Evolutionary conservation across 2,329 filamentous ascomycete species (phyloP).

Genomic region (Helminthosporium solani): DNA sequence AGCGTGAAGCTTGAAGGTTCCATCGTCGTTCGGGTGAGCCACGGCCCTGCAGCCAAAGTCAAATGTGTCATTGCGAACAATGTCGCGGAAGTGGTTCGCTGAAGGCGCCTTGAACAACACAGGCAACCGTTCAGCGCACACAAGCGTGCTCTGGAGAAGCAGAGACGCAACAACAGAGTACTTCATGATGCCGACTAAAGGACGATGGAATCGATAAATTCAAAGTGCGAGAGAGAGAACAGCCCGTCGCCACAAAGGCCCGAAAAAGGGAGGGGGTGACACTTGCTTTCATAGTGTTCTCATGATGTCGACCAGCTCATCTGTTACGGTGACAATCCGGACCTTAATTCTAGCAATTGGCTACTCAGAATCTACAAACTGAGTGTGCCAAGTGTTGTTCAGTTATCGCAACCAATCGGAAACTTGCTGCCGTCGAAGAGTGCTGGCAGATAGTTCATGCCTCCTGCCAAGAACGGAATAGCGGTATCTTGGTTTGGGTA

Average conservation of each 20-base stretch:
- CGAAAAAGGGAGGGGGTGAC: not conserved
- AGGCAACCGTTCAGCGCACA: slow-evolving; percentile 31
- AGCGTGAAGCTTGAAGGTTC: slow-evolving; percentile 37
- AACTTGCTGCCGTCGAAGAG: not conserved
- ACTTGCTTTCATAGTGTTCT: slow-evolving; percentile 1
- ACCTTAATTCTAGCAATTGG: not conserved
- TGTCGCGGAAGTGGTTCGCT: slow-evolving; percentile 30
- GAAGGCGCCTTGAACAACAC: slow-evolving; percentile 36
- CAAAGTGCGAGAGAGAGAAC: not conserved
- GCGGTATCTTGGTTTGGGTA: not conserved
- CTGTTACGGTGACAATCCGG: not conserved
- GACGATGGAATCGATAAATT: not conserved
- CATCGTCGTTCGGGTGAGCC: slow-evolving; percentile 25
- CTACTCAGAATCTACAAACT: not conserved
- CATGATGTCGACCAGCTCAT: not conserved
- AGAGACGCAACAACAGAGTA: slow-evolving; percentile 32
- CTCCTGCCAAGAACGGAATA: not conserved
- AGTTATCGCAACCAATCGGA: not conserved
- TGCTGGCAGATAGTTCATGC: not conserved
- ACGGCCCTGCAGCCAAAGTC: slow-evolving; percentile 33
- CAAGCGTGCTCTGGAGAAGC: slow-evolving; percentile 29
- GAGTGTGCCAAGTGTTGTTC: not conserved
- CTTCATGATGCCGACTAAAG: slow-evolving; percentile 24
- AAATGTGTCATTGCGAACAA: slow-evolving; percentile 37
- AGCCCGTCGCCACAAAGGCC: not conserved